Conservation (phyloP, 768 basidiomycete species). For the Trametes villosa region DNA sequence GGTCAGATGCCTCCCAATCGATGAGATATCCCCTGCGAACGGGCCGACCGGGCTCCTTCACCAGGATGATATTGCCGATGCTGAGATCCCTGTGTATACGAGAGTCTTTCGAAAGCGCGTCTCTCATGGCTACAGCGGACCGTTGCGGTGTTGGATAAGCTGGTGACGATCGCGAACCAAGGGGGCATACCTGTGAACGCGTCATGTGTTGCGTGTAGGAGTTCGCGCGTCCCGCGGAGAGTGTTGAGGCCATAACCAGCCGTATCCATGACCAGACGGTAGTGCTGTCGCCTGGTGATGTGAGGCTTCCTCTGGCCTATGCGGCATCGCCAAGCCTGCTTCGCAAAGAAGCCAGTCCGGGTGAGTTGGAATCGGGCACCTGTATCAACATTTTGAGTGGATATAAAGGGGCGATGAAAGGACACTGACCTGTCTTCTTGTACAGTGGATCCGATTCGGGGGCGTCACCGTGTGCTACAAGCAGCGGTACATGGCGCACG, state of each 20-base stretch:
- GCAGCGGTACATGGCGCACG: neutral
- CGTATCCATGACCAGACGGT: conserved; percentile 6
- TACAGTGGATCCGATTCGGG: neutral
- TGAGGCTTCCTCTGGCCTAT: neutral
- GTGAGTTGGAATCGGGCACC: neutral
- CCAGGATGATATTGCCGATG: conserved; percentile 13
- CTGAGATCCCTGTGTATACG: conserved; percentile 16
- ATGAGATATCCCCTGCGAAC: conserved; percentile 7
- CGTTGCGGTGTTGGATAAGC: neutral
- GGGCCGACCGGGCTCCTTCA: neutral
- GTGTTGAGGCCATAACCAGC: conserved; percentile 6
- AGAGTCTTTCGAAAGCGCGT: neutral
- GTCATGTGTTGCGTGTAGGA: conserved; percentile 6
- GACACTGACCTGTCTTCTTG: neutral
- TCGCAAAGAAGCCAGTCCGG: neutral
- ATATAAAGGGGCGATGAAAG: neutral
- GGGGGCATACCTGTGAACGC: neutral
- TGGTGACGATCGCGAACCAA: too few relatives aligned
- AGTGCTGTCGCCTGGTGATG: conserved; percentile 1
- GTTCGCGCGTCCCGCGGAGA: conserved; percentile 12
- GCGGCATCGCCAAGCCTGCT: neutral
- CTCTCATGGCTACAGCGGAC: neutral
- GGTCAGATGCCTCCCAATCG: conserved; percentile 16
- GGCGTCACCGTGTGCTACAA: conserved; percentile 13
- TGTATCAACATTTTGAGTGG: neutral